Evolutionary conservation across 805 yeast species (phyloP).

Genomic region (Nakazawaea sp.): DNA sequence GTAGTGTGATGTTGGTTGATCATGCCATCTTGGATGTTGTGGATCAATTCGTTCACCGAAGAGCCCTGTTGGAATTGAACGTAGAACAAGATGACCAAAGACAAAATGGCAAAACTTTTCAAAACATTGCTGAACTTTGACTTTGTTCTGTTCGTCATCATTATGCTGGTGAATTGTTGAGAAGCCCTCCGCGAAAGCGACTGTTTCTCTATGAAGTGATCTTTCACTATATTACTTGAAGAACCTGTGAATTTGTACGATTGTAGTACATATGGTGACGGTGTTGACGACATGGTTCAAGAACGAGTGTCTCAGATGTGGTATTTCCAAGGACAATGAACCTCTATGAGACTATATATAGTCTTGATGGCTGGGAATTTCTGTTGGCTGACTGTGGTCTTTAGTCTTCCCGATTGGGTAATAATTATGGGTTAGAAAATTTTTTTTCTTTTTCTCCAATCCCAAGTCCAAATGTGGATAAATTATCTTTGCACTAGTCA

Average conservation of each 20-base stretch:
- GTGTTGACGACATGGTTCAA: not conserved
- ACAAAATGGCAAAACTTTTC: not conserved
- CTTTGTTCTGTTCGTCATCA: slow-evolving; percentile 4
- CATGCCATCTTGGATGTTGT: slow-evolving; percentile 1
- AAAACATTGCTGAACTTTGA: slow-evolving; percentile 1
- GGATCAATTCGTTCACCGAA: slow-evolving; percentile 4
- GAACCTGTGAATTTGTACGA: slow-evolving; percentile 7
- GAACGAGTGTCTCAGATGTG: no score
- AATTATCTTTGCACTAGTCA: no score
- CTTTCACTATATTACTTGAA: slow-evolving; percentile 8
- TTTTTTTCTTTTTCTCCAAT: no score
- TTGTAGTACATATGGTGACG: slow-evolving; percentile 1
- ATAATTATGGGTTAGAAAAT: no score
- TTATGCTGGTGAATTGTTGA: slow-evolving; percentile 7
- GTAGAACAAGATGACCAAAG: not conserved
- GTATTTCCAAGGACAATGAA: no score
- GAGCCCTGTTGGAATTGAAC: slow-evolving; percentile 8
- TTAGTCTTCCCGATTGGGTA: no score
- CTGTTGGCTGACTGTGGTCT: no score
- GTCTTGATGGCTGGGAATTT: no score
- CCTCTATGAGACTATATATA: no score
- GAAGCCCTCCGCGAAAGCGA: slow-evolving; percentile 9
- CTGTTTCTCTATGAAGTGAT: slow-evolving; percentile 6
- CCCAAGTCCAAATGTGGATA: no score
- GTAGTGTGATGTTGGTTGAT: not conserved